A percentile compares a stretch with the other conserved stretches of the same genome.
Conservation (phyloP, 495 filamentous ascomycete genomes). For the Lasiosphaeria ovina region DNA sequence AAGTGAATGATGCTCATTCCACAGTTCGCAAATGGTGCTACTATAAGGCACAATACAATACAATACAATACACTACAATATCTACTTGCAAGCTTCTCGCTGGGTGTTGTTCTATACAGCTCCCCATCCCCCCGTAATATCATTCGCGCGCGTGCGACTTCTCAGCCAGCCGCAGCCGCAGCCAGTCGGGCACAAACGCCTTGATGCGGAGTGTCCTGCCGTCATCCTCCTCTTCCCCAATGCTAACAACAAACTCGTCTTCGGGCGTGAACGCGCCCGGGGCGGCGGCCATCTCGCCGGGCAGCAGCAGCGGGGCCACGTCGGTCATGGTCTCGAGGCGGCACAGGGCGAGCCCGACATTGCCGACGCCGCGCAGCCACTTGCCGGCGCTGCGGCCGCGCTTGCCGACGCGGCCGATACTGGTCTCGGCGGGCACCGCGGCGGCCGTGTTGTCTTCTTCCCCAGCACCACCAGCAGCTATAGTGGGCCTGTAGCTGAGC, state of each 20-base stretch:
- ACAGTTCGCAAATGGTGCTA: too few relatives aligned
- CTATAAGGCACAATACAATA: too few relatives aligned
- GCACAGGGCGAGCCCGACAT: slow-evolving; percentile 85
- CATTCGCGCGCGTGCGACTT: not conserved
- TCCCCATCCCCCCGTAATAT: too few relatives aligned
- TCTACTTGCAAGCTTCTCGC: too few relatives aligned
- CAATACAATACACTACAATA: too few relatives aligned
- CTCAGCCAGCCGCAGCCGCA: slow-evolving; percentile 38
- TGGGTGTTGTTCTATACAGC: too few relatives aligned
- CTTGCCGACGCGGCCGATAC: slow-evolving; percentile 40
- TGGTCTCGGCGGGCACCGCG: slow-evolving; percentile 36
- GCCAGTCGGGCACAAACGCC: slow-evolving; percentile 86
- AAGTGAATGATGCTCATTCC: too few relatives aligned
- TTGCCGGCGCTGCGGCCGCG: slow-evolving; percentile 72
- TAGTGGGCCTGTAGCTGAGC: slow-evolving; percentile 45
- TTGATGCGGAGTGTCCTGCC: slow-evolving; percentile 58
- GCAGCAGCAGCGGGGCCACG: slow-evolving; percentile 46
- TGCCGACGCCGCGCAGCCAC: slow-evolving; percentile 71
- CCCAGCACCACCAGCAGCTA: slow-evolving; percentile 20
- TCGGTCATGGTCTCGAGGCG: slow-evolving; percentile 88
- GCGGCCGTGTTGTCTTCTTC: not conserved
- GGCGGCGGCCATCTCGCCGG: slow-evolving; percentile 56
- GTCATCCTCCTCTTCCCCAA: slow-evolving; percentile 22
- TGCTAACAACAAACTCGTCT: slow-evolving; percentile 44
- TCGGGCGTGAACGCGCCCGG: slow-evolving; percentile 28